phyloP scores from a whole-genome alignment of 495 filamentous ascomycete genomes.

The Bombardia bombarda region DNA sequence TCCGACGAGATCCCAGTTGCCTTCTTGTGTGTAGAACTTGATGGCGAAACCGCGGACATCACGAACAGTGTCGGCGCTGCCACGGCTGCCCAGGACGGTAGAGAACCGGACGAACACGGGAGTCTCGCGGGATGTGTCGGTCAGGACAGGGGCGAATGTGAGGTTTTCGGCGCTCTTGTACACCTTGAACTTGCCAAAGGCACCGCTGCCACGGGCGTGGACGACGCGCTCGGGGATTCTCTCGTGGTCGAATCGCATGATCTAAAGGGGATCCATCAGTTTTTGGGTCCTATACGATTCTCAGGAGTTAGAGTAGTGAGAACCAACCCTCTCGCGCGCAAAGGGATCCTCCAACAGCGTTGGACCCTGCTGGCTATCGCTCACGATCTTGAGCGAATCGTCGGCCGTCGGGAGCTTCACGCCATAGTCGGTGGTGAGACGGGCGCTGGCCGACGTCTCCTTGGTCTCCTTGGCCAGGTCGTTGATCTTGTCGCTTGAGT shows the following conservation, averaged over 20 bases:
- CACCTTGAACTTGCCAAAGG: conserved; percentile 77
- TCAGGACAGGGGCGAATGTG: conserved; percentile 64
- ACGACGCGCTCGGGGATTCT: conserved; percentile 85
- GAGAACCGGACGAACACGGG: conserved; percentile 78
- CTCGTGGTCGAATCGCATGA: conserved; percentile 78
- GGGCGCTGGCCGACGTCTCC: conserved; percentile 19
- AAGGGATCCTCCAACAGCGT: conserved; percentile 76
- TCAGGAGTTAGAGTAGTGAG: not conserved
- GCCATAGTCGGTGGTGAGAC: conserved; percentile 71
- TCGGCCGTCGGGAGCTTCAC: conserved; percentile 67
- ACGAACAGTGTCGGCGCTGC: conserved; percentile 71
- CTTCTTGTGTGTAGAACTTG: conserved; percentile 64
- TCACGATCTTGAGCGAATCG: conserved; percentile 65
- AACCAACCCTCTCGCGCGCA: conserved; percentile 62
- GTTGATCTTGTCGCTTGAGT: conserved; percentile 26
- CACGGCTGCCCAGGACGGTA: conserved; percentile 69
- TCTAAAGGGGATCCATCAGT: conserved; percentile 33
- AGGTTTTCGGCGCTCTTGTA: conserved; percentile 62
- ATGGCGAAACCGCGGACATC: conserved; percentile 78
- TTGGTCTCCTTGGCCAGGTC: conserved; percentile 32
- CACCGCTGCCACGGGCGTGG: conserved; percentile 75
- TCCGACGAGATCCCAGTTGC: conserved; percentile 56
- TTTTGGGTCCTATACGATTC: not conserved
- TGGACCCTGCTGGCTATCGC: conserved; percentile 56
- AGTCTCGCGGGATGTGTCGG: conserved; percentile 70